These are phyloP conservation scores for Leavenworthia alabamica DNA, from an alignment of 345 rosid species.

Conservation along the genomic window DNA sequence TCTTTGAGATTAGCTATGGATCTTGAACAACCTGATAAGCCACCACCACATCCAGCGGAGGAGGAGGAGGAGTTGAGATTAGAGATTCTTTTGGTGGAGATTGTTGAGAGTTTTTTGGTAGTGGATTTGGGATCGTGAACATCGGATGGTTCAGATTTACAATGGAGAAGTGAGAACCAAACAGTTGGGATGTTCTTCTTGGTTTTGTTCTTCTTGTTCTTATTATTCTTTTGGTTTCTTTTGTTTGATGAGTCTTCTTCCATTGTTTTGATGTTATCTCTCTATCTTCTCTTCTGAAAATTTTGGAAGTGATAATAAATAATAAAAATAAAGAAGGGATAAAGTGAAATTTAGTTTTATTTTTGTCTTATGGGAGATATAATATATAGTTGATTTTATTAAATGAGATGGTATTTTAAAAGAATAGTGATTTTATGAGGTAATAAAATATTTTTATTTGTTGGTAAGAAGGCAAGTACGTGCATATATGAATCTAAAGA, in stretches of 20 bases:
- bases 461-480: background rate
- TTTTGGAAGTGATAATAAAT: background rate
- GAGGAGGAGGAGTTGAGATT: background rate
- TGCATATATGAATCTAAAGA: conserved; percentile 10
- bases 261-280: conserved; percentile 15
- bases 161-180: conserved; percentile 61
- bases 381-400: background rate
- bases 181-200: conserved; percentile 56
- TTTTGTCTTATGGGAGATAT: no score
- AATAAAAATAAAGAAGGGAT: background rate
- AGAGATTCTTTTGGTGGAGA: conserved; percentile 45
- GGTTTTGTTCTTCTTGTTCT: conserved; percentile 2
- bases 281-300: background rate
- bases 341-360: no score
- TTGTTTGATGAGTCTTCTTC: conserved; percentile 29
- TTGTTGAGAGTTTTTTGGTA: conserved; percentile 44
- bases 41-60: conserved; percentile 39
- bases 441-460: no score
- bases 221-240: conserved; percentile 25
- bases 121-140: conserved; percentile 54
- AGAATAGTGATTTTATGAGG: no score
- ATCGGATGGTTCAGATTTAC: conserved; percentile 54
- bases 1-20: conserved; percentile 97
- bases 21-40: conserved; percentile 96
- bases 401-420: no score